phyloP scores from a whole-genome alignment of 768 basidiomycete species.

The Boletus eberwhitei region DNA sequence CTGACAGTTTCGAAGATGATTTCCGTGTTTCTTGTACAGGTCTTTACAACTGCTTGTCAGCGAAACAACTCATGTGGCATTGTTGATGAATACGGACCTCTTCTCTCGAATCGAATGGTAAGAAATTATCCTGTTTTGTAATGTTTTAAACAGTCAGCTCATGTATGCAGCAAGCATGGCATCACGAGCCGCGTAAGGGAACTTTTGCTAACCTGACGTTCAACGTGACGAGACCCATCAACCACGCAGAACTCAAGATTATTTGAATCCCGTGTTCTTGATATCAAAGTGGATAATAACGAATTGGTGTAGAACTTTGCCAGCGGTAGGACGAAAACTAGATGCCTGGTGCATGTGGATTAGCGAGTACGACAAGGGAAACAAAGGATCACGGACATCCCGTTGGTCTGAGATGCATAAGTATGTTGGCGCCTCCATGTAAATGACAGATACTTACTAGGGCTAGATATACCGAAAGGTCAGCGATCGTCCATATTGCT shows the following conservation, averaged over 20 bases:
- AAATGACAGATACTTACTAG: slow-evolving; percentile 10
- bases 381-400: slow-evolving; percentile 8
- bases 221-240: slow-evolving; percentile 18
- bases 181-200: not conserved
- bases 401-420: slow-evolving; percentile 21
- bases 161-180: not conserved
- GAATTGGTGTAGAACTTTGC: slow-evolving; percentile 38
- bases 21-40: slow-evolving; percentile 14
- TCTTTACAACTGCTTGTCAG: slow-evolving; percentile 5
- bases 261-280: slow-evolving; percentile 21
- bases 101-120: slow-evolving; percentile 7
- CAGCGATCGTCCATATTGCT: slow-evolving; percentile 34
- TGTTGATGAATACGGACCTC: slow-evolving; percentile 5
- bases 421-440: not conserved
- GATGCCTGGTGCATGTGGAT: slow-evolving; percentile 17
- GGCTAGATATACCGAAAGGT: slow-evolving; percentile 29
- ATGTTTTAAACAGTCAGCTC: slow-evolving; percentile 8
- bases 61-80: not conserved
- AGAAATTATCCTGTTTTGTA: slow-evolving; percentile 9
- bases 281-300: slow-evolving; percentile 32
- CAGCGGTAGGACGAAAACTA: slow-evolving; percentile 31
- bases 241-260: slow-evolving; percentile 23
- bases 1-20: slow-evolving; percentile 19
- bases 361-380: not conserved
- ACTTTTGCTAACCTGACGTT: slow-evolving; percentile 16